Evolutionary conservation across 2,329 filamentous ascomycete genomes (phyloP).

Genomic region (Coniochaeta ligniaria): DNA sequence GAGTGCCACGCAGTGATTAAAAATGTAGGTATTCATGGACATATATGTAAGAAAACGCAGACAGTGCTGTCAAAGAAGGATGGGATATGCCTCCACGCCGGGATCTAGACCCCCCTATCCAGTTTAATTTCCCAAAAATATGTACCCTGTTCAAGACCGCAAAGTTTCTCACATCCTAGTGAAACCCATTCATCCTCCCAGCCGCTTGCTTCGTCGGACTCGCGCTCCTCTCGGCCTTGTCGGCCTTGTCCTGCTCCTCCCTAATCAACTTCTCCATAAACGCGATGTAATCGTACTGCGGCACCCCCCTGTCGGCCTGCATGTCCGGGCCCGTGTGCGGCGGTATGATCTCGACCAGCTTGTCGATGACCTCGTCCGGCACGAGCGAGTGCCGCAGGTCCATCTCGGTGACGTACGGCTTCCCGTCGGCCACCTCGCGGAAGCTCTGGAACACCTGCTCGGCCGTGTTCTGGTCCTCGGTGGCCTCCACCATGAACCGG

Average conservation of each 20-base stretch:
- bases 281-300: slow-evolving; percentile 91
- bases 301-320: slow-evolving; percentile 72
- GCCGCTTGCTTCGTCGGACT: slow-evolving; percentile 22
- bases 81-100: too few species aligned
- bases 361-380: slow-evolving; percentile 93
- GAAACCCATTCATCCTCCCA: slow-evolving; percentile 25
- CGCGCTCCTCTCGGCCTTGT: slow-evolving; percentile 14
- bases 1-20: not conserved
- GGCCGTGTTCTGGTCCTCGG: slow-evolving; percentile 96
- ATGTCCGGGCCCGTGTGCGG: slow-evolving; percentile 76
- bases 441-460: slow-evolving; percentile 99
- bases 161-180: slow-evolving; percentile 5
- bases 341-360: slow-evolving; percentile 83
- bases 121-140: too few species aligned
- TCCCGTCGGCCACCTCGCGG: slow-evolving; percentile 93
- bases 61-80: not conserved
- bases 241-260: slow-evolving; percentile 19
- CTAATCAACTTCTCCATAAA: slow-evolving; percentile 88
- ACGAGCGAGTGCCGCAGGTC: slow-evolving; percentile 92
- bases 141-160: too few species aligned
- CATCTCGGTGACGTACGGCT: slow-evolving; percentile 97
- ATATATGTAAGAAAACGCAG: not conserved
- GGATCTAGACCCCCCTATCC: too few species aligned
- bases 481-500: slow-evolving; percentile 98
- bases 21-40: not conserved